A percentile compares a stretch with the other conserved stretches of the same genome.
phyloP scores from a whole-genome alignment of 805 yeast genomes.

The Diddensiella transvaalensis region DNA sequence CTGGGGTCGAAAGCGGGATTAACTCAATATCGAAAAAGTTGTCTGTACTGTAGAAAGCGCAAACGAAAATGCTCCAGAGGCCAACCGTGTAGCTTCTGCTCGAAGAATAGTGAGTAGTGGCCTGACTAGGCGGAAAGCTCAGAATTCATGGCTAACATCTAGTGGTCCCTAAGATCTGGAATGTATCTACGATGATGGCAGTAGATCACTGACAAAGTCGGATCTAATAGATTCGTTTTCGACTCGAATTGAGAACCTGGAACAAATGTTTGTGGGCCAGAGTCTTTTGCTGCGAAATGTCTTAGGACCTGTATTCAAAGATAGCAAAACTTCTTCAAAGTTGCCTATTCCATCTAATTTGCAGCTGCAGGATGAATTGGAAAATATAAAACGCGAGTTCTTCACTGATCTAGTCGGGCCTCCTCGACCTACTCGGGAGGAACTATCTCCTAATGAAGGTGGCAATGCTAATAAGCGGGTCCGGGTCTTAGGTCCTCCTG shows the following conservation, averaged over 20 bases:
- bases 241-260: slow-evolving; percentile 3
- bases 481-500: neutral
- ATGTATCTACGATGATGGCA: slow-evolving; percentile 7
- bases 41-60: slow-evolving; percentile 10
- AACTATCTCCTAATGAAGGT: neutral
- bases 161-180: slow-evolving; percentile 5
- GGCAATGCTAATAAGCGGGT: neutral
- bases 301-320: neutral
- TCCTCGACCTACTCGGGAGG: neutral
- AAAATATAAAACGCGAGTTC: neutral
- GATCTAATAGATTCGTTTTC: neutral
- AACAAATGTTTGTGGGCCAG: slow-evolving; percentile 3
- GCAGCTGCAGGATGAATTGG: neutral
- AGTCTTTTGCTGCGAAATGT: neutral
- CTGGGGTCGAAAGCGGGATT: too few species aligned
- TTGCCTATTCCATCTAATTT: neutral
- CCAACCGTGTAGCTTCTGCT: slow-evolving; percentile 10
- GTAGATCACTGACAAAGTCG: slow-evolving; percentile 7
- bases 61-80: slow-evolving; percentile 16
- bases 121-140: too few species aligned
- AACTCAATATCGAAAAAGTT: neutral
- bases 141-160: too few species aligned
- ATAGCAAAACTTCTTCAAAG: neutral
- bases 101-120: neutral
- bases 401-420: neutral